Base-by-base conservation (phyloP, 148 eudicot species). In the Rhododendron ovatum region DNA sequence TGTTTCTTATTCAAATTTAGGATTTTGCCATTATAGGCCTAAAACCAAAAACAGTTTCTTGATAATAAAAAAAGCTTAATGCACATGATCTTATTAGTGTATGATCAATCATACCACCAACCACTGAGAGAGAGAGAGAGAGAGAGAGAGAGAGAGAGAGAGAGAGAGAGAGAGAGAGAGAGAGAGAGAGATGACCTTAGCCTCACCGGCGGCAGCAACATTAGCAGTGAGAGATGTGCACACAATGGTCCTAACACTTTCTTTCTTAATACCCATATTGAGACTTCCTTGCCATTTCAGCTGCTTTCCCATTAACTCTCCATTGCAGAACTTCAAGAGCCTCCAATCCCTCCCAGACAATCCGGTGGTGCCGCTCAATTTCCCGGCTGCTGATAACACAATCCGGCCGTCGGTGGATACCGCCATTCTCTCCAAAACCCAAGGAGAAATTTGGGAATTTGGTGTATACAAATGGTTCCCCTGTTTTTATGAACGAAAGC, bases 191-290 rank as follows among this genome's bases (percentile, higher is more conserved):
- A 74, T 86, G 89, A 96, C 99, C 99, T 95, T 93, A 65, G 92
- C 82, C 82, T 91, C 94, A 83, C 93, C 87, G 1, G 61, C 61
- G 0, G 20, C 3, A 85, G 93, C 94, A 86, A 93, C 51, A 88
- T 87, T 90, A 84, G 96, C 87, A 82, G 96, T 87, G 43, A 96
- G 89, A 67, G 96, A 79, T 96, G 92, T 94, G 92, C 90, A 90
- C 50, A 94, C 88, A 73, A 20, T 51, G 57, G 83, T 82, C 79
- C 82, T 81, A 48, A 84, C 83, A 74, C 55, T 71, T 50, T 8
- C 84, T 39, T 33, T 78, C 80, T 53, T 87, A 33, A 18, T 28
- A 48, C 80, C 85, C 33, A 57, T 79, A 45, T 81, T 77, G 73
- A 81, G n/a, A 33, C 78, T 84, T 15, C 86, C 47, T 22, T 53